These are phyloP conservation scores for Pythium apleroticum DNA, from an alignment of 352 stramenopile species.

Conservation along the genomic window DNA sequence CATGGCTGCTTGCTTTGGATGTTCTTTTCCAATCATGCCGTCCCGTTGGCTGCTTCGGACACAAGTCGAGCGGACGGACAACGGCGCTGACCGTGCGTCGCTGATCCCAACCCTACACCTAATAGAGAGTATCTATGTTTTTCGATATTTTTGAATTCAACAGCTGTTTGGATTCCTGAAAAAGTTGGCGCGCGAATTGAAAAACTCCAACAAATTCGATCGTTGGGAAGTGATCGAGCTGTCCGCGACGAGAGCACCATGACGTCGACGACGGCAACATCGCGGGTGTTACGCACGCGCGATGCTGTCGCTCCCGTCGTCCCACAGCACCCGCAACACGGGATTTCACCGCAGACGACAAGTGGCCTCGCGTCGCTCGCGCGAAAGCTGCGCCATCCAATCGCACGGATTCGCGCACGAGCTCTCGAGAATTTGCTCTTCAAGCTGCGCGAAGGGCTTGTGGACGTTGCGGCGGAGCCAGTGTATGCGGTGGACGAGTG, in stretches of 20 bases:
- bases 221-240: neutral
- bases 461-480: conserved; percentile 34
- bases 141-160: neutral
- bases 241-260: neutral
- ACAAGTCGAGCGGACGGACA: no score
- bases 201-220: conserved; percentile 2
- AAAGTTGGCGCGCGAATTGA: conserved; percentile 2
- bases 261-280: conserved; percentile 10
- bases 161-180: neutral
- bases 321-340: neutral
- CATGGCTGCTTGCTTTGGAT: conserved; percentile 3
- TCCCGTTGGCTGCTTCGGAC: no score
- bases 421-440: conserved; percentile 60
- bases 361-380: conserved; percentile 36
- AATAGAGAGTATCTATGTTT: neutral
- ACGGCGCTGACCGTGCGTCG: neutral
- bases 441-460: conserved; percentile 65
- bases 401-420: conserved; percentile 56
- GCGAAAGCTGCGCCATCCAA: conserved; percentile 61
- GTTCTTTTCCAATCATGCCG: neutral
- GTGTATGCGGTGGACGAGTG: conserved; percentile 34
- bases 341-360: neutral
- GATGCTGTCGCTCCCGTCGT: neutral
- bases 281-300: neutral
- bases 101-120: neutral